Conservation (phyloP, 1,139 yeast genomes). For the Yamadazyma mexicana region DNA sequence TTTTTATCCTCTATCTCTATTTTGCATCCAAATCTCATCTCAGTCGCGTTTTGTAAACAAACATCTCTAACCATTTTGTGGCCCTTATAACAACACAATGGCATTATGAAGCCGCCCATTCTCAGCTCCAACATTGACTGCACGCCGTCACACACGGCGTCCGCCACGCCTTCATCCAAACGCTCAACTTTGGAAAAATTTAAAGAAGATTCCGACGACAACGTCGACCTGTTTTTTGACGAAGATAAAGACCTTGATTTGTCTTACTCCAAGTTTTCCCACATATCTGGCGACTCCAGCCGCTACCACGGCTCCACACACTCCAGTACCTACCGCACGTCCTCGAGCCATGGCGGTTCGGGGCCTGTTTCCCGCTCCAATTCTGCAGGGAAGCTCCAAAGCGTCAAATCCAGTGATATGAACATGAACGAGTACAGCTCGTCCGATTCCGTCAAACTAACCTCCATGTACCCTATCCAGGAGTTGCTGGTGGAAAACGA, state of each 20-base stretch:
- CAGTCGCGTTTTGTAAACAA: constrained; percentile 1
- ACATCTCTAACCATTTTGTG: background rate
- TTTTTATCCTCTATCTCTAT: background rate
- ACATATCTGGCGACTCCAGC: constrained; percentile 25
- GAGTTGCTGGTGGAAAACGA: constrained; percentile 12
- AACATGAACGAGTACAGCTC: background rate
- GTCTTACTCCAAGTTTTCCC: constrained; percentile 41
- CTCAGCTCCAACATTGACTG: background rate
- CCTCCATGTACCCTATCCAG: constrained; percentile 13
- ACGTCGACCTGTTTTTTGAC: background rate
- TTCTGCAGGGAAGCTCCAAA: background rate
- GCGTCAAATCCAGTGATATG: background rate
- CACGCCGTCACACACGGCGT: background rate
- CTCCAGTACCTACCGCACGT: background rate
- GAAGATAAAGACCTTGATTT: constrained; percentile 19
- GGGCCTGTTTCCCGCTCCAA: too few species aligned
- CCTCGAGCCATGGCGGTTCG: constrained; percentile 9
- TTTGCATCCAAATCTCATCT: background rate
- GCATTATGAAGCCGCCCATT: background rate
- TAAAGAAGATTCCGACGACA: background rate
- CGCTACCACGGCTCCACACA: background rate
- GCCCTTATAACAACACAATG: background rate
- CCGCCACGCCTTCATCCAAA: background rate
- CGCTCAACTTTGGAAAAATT: background rate
- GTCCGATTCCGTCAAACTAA: background rate